phyloP scores from a whole-genome alignment of 441 rosid species.

The Bruguiera hainesii region DNA sequence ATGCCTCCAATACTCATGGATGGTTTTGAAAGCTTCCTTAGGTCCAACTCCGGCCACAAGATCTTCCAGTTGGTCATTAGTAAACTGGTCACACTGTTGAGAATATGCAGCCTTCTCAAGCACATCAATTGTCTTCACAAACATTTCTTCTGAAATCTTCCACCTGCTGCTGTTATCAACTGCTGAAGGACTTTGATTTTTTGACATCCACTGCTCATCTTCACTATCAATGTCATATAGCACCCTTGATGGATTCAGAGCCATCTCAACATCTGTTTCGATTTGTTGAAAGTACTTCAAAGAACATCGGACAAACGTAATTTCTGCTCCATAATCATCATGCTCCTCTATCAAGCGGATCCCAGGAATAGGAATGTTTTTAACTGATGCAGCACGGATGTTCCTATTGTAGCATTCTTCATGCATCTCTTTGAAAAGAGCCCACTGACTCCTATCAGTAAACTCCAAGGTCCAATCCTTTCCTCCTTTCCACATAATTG shows the following conservation, averaged over 20 bases:
- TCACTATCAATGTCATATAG: slow-evolving; percentile 96
- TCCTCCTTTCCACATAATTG: slow-evolving; percentile 99
- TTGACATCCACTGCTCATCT: slow-evolving; percentile 68
- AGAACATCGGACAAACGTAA: slow-evolving; percentile 44
- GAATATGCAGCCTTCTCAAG: slow-evolving; percentile 86
- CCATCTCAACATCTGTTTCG: slow-evolving; percentile 89
- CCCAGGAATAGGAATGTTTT: slow-evolving; percentile 91
- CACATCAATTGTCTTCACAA: slow-evolving; percentile 78
- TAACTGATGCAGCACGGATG: slow-evolving; percentile 71
- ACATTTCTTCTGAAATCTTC: slow-evolving; percentile 52
- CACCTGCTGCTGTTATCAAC: slow-evolving; percentile 29
- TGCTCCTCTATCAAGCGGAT: slow-evolving; percentile 63
- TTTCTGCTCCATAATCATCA: slow-evolving; percentile 47
- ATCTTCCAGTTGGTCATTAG: slow-evolving; percentile 62
- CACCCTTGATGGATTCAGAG: slow-evolving; percentile 68
- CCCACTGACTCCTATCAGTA: slow-evolving; percentile 87
- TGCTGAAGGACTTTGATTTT: slow-evolving; percentile 38
- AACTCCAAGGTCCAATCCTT: slow-evolving; percentile 94
- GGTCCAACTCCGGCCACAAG: slow-evolving; percentile 55
- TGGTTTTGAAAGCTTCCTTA: slow-evolving; percentile 37
- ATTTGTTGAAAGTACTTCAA: slow-evolving; percentile 64
- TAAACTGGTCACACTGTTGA: slow-evolving; percentile 61
- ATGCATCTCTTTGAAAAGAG: slow-evolving; percentile 92
- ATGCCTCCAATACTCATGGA: slow-evolving; percentile 69
- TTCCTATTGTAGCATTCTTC: slow-evolving; percentile 92